A percentile compares a stretch with the other conserved stretches of the same genome.
These are phyloP conservation scores for Cupressus sempervirens DNA, from an alignment of 75 land plant species.

Conservation along the genomic window DNA sequence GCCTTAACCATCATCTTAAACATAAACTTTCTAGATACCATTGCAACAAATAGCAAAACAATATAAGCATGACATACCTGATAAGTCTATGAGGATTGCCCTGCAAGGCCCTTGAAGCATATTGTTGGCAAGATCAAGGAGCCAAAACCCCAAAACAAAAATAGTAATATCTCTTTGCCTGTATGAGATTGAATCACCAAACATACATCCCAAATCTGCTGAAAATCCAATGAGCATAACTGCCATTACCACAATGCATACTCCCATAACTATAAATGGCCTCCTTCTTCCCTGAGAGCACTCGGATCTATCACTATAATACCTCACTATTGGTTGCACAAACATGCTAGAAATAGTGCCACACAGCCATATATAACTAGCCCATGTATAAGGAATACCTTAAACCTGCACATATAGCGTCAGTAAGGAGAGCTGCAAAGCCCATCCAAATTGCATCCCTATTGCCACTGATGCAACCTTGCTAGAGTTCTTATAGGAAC, in stretches of 20 bases:
- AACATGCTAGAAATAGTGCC: conserved; percentile 88
- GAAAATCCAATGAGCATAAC: conserved; percentile 68
- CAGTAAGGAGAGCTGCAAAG: conserved; percentile 86
- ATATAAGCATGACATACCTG: conserved; percentile 36
- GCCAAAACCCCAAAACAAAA: conserved; percentile 89
- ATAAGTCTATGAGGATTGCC: conserved; percentile 94
- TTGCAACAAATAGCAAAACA: neutral
- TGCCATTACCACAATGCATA: conserved; percentile 42
- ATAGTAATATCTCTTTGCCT: conserved; percentile 59
- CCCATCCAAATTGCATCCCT: conserved; percentile 98
- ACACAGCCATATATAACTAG: conserved; percentile 96
- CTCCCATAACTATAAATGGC: conserved; percentile 76
- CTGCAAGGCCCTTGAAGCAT: conserved; percentile 86
- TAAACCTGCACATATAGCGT: conserved; percentile 97
- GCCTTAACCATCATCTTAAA: neutral
- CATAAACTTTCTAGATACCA: neutral
- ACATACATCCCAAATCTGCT: conserved; percentile 68
- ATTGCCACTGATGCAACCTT: conserved; percentile 72
- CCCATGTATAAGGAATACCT: conserved; percentile 86
- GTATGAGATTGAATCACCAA: conserved; percentile 48
- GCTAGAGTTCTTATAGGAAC: neutral
- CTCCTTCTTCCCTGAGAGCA: conserved; percentile 71
- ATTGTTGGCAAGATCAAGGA: conserved; percentile 94
- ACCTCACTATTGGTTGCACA: conserved; percentile 88
- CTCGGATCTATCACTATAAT: conserved; percentile 65